These are phyloP conservation scores for Pythium biforme DNA, from an alignment of 352 stramenopile species.

Conservation along the genomic window DNA sequence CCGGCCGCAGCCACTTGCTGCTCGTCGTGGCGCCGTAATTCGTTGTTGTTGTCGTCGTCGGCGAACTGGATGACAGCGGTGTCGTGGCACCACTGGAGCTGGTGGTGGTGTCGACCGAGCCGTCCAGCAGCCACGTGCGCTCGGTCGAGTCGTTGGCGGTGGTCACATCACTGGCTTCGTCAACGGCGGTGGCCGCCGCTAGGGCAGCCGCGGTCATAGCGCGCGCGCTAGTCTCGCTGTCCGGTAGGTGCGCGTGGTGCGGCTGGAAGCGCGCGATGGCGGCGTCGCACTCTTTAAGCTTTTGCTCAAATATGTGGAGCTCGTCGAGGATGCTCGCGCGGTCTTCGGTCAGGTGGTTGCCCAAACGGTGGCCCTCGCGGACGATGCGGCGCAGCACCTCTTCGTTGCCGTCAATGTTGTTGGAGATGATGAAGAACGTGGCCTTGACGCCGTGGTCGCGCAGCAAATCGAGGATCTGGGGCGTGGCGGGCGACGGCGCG, in stretches of 20 bases:
- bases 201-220: background rate
- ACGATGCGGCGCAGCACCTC: conserved; percentile 73
- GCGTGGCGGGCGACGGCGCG: conserved; percentile 58
- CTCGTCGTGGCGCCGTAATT: conserved; percentile 5
- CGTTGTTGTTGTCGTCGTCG: background rate
- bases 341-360: conserved; percentile 84
- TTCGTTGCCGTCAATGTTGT: conserved; percentile 64
- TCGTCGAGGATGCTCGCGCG: conserved; percentile 75
- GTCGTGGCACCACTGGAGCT: background rate
- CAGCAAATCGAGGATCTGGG: conserved; percentile 73
- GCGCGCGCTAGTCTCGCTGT: too few species aligned
- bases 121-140: conserved; percentile 23
- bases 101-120: background rate
- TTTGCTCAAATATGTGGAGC: conserved; percentile 80
- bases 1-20: conserved; percentile 76
- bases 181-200: background rate
- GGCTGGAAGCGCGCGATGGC: conserved; percentile 54
- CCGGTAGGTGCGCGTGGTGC: background rate
- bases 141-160: background rate
- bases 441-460: conserved; percentile 57
- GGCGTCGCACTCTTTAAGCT: conserved; percentile 74
- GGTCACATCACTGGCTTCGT: background rate
- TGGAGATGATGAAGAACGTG: conserved; percentile 87
- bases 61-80: background rate
- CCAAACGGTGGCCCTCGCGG: conserved; percentile 69